Percentiles rank a stretch among this genome's conserved stretches.
phyloP scores from a whole-genome alignment of 2,329 filamentous ascomycete species.

The Teratosphaeria viscida region DNA sequence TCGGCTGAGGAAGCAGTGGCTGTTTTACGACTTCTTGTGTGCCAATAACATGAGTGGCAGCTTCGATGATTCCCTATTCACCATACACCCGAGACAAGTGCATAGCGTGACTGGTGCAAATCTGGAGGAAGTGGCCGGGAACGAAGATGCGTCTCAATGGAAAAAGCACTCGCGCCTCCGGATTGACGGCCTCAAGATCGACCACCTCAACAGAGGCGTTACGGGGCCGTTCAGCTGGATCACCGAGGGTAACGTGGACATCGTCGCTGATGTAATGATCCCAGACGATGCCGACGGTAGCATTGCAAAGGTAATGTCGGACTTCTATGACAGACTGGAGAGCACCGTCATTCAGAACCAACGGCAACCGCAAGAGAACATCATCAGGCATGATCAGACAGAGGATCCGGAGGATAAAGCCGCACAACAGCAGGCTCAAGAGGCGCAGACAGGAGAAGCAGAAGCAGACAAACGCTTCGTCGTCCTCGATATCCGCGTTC shows the following conservation, averaged over 20 bases:
- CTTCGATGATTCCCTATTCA: slow-evolving; percentile 91
- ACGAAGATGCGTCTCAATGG: slow-evolving; percentile 62
- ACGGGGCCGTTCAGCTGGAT: slow-evolving; percentile 97
- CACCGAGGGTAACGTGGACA: slow-evolving; percentile 91
- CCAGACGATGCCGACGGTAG: slow-evolving; percentile 80
- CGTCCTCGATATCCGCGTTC: slow-evolving; percentile 88
- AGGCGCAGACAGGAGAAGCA: slow-evolving; percentile 6
- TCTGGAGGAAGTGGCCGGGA: slow-evolving; percentile 45
- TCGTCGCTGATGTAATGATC: slow-evolving; percentile 91
- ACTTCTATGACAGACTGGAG: slow-evolving; percentile 93
- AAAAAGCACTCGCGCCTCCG: slow-evolving; percentile 91
- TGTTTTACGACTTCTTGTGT: slow-evolving; percentile 94
- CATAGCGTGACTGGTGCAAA: slow-evolving; percentile 65
- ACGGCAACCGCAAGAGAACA: slow-evolving; percentile 10
- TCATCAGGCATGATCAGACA: slow-evolving; percentile 2
- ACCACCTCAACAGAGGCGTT: slow-evolving; percentile 88
- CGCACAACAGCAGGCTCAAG: background rate
- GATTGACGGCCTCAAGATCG: slow-evolving; percentile 88
- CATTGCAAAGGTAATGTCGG: slow-evolving; percentile 87
- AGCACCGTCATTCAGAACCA: slow-evolving; percentile 59
- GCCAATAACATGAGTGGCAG: slow-evolving; percentile 95
- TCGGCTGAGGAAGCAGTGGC: slow-evolving; percentile 85
- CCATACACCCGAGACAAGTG: slow-evolving; percentile 86
- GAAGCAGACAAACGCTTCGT: slow-evolving; percentile 59
- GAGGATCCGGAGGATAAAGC: background rate